phyloP scores from a whole-genome alignment of 1,284 basidiomycete genomes.

The Ganoderma lucidum region DNA sequence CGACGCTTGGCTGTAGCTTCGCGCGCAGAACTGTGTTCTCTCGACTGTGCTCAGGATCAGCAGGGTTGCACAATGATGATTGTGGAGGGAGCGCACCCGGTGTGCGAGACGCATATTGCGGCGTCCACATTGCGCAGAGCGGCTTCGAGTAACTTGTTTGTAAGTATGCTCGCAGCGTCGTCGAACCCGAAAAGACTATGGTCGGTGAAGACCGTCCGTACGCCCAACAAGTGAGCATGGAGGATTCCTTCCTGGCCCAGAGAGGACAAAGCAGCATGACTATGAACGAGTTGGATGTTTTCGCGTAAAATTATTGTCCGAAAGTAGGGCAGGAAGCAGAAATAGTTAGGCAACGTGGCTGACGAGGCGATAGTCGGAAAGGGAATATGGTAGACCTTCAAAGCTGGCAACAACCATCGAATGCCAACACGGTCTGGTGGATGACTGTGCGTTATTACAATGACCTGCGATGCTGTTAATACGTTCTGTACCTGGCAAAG shows the following conservation, averaged over 20 bases:
- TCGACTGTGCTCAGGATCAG: conserved; percentile 54
- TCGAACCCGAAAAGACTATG: conserved; percentile 97
- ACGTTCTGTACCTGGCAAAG: conserved; percentile 6
- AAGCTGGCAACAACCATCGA: conserved; percentile 83
- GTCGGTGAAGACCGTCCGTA: conserved; percentile 95
- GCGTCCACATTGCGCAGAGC: conserved; percentile 92
- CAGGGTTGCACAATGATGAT: not conserved
- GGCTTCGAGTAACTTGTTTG: conserved; percentile 93
- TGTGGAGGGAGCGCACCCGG: conserved; percentile 66
- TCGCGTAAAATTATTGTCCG: conserved; percentile 91
- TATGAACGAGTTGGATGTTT: conserved; percentile 88
- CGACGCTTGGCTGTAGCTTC: conserved; percentile 65
- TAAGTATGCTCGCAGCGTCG: conserved; percentile 95
- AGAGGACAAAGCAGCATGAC: conserved; percentile 90
- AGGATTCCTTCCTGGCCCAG: conserved; percentile 94
- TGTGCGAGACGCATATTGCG: conserved; percentile 97
- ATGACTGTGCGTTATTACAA: conserved; percentile 95
- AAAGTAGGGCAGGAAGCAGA: conserved; percentile 91
- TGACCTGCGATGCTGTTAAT: conserved; percentile 63
- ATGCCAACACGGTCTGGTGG: conserved; percentile 86
- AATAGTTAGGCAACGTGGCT: conserved; percentile 95
- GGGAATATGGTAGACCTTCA: conserved; percentile 97
- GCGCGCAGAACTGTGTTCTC: conserved; percentile 96
- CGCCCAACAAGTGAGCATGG: conserved; percentile 85
- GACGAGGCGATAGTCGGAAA: conserved; percentile 88